Evolutionary conservation across 768 basidiomycete species (phyloP).

Genomic region (Pisolithus sp.): DNA sequence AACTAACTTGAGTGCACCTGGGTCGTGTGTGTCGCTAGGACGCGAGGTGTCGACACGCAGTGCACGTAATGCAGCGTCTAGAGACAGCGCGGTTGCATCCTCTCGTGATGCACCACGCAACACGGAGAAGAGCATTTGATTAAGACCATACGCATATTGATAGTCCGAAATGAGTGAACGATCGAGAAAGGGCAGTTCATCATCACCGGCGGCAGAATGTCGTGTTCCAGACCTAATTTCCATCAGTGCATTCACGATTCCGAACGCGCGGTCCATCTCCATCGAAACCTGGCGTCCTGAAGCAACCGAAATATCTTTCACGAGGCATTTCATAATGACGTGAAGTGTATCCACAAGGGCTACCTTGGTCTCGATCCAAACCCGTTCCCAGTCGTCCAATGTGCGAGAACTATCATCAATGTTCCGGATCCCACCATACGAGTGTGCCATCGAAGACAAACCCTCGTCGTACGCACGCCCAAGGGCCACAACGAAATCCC

Average conservation of each 20-base stretch:
- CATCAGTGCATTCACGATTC: constrained; percentile 53
- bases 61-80: constrained; percentile 46
- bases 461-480: constrained; percentile 57
- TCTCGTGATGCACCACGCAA: constrained; percentile 42
- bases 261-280: constrained; percentile 50
- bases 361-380: constrained; percentile 71
- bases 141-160: constrained; percentile 59
- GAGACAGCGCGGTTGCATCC: constrained; percentile 50
- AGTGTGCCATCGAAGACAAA: constrained; percentile 46
- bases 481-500: constrained; percentile 47
- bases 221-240: constrained; percentile 29
- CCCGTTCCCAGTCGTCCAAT: constrained; percentile 60
- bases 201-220: constrained; percentile 18
- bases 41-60: constrained; percentile 24
- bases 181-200: constrained; percentile 54
- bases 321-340: constrained; percentile 42
- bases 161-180: constrained; percentile 66
- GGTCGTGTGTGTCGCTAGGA: constrained; percentile 24
- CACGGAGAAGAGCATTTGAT: constrained; percentile 40
- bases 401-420: constrained; percentile 21
- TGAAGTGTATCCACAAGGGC: constrained; percentile 67
- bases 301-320: constrained; percentile 41
- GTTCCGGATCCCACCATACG: constrained; percentile 50
- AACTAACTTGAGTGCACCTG: constrained; percentile 58
- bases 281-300: constrained; percentile 38